Percentiles rank a stretch among this genome's conserved stretches.
These are phyloP conservation scores for Diaporthe sp. DNA, from an alignment of 2,329 filamentous ascomycete species.

Conservation along the genomic window DNA sequence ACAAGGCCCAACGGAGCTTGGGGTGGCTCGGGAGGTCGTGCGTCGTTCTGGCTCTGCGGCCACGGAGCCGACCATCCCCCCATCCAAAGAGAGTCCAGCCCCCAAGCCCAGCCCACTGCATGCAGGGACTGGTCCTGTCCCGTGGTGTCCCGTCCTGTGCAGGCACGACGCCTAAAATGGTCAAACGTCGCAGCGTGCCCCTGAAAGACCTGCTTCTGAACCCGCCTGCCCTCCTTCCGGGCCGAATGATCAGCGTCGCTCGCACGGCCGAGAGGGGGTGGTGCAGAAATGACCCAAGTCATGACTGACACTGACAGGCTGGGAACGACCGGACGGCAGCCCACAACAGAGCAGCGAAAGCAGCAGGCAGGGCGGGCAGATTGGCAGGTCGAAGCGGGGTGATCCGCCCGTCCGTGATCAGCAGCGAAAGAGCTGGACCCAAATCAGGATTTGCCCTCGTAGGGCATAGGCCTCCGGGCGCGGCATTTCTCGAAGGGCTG, in stretches of 20 bases:
- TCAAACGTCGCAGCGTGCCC: slow-evolving; percentile 31
- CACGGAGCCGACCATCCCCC: slow-evolving; percentile 22
- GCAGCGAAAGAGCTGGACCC: not conserved
- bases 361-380: not conserved
- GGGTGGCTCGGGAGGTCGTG: slow-evolving; percentile 26
- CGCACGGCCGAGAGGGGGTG: slow-evolving; percentile 12
- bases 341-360: not conserved
- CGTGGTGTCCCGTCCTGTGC: slow-evolving; percentile 5
- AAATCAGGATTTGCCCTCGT: slow-evolving; percentile 31
- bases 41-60: slow-evolving; percentile 15
- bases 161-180: slow-evolving; percentile 22
- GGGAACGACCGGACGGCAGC: slow-evolving; percentile 6
- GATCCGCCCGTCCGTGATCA: slow-evolving; percentile 31
- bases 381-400: slow-evolving; percentile 14
- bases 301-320: slow-evolving; percentile 24
- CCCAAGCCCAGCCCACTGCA: slow-evolving; percentile 11
- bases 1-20: slow-evolving; percentile 24
- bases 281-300: slow-evolving; percentile 14
- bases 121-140: slow-evolving; percentile 29
- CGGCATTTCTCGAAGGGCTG: slow-evolving; percentile 26
- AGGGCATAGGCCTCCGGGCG: slow-evolving; percentile 21
- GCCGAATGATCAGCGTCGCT: slow-evolving; percentile 26
- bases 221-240: slow-evolving; percentile 3
- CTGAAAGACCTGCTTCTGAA: not conserved
- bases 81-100: not conserved